Evolutionary conservation across 192 early-diverging fungal species (phyloP), one percentile per base, ranked within the genome.

Genomic region (Chytriomyces hyalinus): DNA sequence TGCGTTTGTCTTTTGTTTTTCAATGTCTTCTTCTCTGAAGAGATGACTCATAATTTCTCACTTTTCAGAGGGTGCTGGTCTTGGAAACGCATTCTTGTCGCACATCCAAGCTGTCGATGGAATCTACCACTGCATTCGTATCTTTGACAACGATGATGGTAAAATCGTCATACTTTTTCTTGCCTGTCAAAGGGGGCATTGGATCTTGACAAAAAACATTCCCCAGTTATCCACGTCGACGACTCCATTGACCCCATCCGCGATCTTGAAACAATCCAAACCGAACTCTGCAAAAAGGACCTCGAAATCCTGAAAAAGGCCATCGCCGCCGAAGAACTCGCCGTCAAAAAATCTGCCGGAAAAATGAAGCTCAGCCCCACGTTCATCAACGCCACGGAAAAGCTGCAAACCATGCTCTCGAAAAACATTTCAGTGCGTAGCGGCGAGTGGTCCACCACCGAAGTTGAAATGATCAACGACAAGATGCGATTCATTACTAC

Each of bases 201-300:
- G 94, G 78, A 91, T 4, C 36, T 36, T 36, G 2, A 36, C 36
- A 36, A 36, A 36, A 36, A 36, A 36, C 36, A 2, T 36, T 36
- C 36, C 36, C 36, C 36, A 36, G 36, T 97, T 44, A 92, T 93
- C 63, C 95, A 97, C 78, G 84, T 86, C 48, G 86, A 86, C 47
- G 85, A 80, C 70, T 74, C 63, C 28, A 74, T 98, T 24, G 90
- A 97, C 82, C 94, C 96, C 44, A 81, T 90, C 63, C 90, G 95
- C 67, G 97, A 99, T 87, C 84, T 99, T 80, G 94, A 95, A 77
- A 95, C 93, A 73, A 99, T 99, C 82, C 94, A 94, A 81, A 86
- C 89, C 51, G 97, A 99, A 85, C 86, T 99, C 71, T 92, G 96
- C 79, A 83, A 95, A 63, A 97, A 98, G 92, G 97, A 97, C 79